A percentile compares a stretch with the other conserved stretches of the same genome.
Conservation (phyloP, 2,329 filamentous ascomycete species). For the Aspergillus quadrilineatus region DNA sequence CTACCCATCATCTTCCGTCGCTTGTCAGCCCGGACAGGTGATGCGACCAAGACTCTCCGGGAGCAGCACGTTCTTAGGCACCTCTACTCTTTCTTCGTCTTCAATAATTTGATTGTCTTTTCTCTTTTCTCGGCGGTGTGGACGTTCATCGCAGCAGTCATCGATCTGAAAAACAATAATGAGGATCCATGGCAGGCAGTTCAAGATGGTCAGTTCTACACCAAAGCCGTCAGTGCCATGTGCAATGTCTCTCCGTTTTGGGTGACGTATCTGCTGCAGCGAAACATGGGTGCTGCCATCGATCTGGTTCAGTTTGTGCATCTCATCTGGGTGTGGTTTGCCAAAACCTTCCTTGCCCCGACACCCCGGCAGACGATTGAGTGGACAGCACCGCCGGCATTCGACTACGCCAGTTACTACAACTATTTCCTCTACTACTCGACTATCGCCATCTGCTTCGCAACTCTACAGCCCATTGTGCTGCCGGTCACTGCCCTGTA, state of each 20-base stretch:
- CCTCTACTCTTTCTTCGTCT: constrained; percentile 91
- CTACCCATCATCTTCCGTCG: constrained; percentile 90
- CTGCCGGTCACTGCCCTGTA: constrained; percentile 85
- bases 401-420: constrained; percentile 96
- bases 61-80: constrained; percentile 89
- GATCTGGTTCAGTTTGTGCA: constrained; percentile 89
- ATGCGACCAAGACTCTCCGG: constrained; percentile 86
- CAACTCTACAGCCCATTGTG: constrained; percentile 80
- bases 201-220: constrained; percentile 60
- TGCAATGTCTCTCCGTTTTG: constrained; percentile 86
- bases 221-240: constrained; percentile 68
- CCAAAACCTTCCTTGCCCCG: constrained; percentile 78
- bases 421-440: constrained; percentile 97
- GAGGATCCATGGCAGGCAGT: constrained; percentile 69
- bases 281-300: constrained; percentile 88
- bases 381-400: constrained; percentile 84
- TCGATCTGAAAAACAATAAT: constrained; percentile 57
- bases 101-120: constrained; percentile 95
- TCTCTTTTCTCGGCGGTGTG: constrained; percentile 85
- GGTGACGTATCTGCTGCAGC: constrained; percentile 89
- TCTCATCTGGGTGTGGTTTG: constrained; percentile 78
- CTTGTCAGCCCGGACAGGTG: constrained; percentile 77
- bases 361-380: constrained; percentile 91
- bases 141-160: constrained; percentile 66
- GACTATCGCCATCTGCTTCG: constrained; percentile 83